A percentile compares a stretch with the other conserved stretches of the same genome.
Conservation (phyloP, 306 rosid species). For the Quercus bicolor region DNA sequence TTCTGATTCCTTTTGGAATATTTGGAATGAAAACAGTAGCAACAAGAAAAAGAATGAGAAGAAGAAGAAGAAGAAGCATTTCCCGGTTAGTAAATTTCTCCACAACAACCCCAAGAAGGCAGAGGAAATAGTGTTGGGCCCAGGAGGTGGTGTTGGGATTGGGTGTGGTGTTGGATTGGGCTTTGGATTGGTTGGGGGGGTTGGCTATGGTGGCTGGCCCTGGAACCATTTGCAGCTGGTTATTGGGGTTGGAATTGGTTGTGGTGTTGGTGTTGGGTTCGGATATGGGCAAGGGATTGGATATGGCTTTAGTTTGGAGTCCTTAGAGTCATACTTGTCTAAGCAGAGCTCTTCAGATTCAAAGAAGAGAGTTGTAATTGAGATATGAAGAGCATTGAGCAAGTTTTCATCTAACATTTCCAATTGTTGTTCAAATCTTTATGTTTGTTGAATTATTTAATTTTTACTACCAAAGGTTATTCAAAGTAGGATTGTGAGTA, state of each 20-base stretch:
- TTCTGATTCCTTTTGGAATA: slow-evolving; percentile 29
- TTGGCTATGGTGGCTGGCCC: slow-evolving; percentile 33
- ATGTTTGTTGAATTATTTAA: background rate
- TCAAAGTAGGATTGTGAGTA: too few species aligned
- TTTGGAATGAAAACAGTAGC: slow-evolving; percentile 22
- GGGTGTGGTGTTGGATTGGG: slow-evolving; percentile 48
- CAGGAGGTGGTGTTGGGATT: slow-evolving; percentile 44
- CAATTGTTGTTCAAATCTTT: background rate
- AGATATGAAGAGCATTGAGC: slow-evolving; percentile 15
- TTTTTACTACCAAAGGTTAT: background rate
- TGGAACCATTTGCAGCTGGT: slow-evolving; percentile 32
- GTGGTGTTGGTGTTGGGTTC: slow-evolving; percentile 40
- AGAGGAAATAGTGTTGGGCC: slow-evolving; percentile 29
- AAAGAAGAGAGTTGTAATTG: slow-evolving; percentile 29
- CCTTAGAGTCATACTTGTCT: slow-evolving; percentile 31
- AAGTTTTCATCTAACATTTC: background rate
- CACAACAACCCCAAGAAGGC: slow-evolving; percentile 19
- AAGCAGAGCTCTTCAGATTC: slow-evolving; percentile 23
- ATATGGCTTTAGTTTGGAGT: slow-evolving; percentile 17
- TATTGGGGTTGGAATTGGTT: slow-evolving; percentile 43
- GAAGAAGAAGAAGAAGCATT: slow-evolving; percentile 5
- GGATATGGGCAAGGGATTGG: slow-evolving; percentile 53
- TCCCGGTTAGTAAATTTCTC: slow-evolving; percentile 23
- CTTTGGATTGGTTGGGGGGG: slow-evolving; percentile 41
- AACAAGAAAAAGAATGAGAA: background rate